Base-by-base conservation (phyloP, 139 green algal species). In the Chlamydomonas sphaeroides region DNA sequence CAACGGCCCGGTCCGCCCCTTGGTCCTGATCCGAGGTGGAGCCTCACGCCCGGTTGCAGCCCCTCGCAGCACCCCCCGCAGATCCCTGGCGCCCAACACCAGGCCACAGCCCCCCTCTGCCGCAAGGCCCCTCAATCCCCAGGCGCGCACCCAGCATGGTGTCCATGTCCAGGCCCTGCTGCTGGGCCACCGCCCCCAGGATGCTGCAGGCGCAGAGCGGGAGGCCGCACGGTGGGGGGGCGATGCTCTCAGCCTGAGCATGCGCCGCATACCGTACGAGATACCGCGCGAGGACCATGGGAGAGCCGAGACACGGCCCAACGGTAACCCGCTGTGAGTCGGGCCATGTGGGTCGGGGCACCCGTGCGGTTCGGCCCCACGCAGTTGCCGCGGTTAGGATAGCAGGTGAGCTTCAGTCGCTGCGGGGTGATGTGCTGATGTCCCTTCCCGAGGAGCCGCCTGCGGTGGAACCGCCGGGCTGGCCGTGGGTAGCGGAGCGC, bases 91-190 rank as follows among this genome's bases (percentile, higher is more conserved):
- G 69, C 35, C 48, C n/a, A 78, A 78, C 3, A 65, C n/a, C 48
- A 36, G 65, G 0, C 69, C 49, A 11, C 18, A 45, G 33, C 65
- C 69, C 30, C n/a, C n/a, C n/a, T n/a, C n/a, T n/a, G n/a, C n/a
- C n/a, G n/a, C n/a, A n/a, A n/a, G n/a, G n/a, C n/a, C n/a, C n/a
- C n/a, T n/a, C n/a, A n/a, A n/a, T n/a, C n/a, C n/a, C n/a, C n/a
- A n/a, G n/a, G n/a, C n/a, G n/a, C n/a, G n/a, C n/a, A n/a, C 65
- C 69, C 32, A 78, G 69, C 21, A 78, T 21, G 33, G 49, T 49
- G 10, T 65, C 45, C 18, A 78, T 32, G 48, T 78, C 69, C 35
- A 65, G 14, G 5, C 32, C 49, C 20, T 36, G 32, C 15, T 35
- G 48, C 21, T 78, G 35, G 2, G 69, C 69, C 69, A 78, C 8